Evolutionary conservation across 306 rosid species (phyloP).

Genomic region (Dalbergia cochinchinensis): DNA sequence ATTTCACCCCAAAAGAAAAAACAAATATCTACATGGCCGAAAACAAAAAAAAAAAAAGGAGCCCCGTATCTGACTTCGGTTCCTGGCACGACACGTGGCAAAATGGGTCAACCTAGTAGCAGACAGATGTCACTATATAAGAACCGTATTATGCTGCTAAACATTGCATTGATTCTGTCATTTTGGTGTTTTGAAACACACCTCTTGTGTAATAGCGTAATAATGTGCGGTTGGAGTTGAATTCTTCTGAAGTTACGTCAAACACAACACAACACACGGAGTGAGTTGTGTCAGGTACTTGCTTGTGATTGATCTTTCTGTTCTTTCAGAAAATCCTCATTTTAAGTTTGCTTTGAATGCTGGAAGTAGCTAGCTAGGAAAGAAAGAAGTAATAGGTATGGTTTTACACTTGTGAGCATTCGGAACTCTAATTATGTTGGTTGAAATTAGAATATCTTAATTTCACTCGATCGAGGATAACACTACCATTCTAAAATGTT

Average conservation of each 20-base stretch:
- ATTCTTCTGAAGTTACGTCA: not conserved
- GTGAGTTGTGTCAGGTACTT: not conserved
- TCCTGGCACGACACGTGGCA: slow-evolving; percentile 22
- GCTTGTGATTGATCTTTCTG: not conserved
- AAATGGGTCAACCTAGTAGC: slow-evolving; percentile 20
- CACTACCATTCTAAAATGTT: too few relatives aligned
- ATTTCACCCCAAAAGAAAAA: not conserved
- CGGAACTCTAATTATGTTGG: not conserved
- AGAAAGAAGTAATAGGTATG: too few relatives aligned
- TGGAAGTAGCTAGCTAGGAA: too few relatives aligned
- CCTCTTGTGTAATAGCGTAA: not conserved
- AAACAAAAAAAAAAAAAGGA: not conserved
- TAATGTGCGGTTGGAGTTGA: not conserved
- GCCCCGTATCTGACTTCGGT: not conserved
- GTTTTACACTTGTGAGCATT: too few relatives aligned
- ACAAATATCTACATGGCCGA: not conserved
- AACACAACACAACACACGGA: not conserved
- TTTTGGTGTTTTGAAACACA: not conserved
- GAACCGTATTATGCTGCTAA: not conserved
- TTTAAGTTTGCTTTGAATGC: not conserved
- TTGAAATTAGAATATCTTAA: not conserved
- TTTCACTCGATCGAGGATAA: too few relatives aligned
- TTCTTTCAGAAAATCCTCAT: not conserved
- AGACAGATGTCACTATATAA: slow-evolving; percentile 32
- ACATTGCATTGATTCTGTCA: not conserved